Percentiles rank a stretch among this genome's conserved stretches.
Conservation (phyloP, 2,329 filamentous ascomycete genomes). For the Aspergillus intermedius region DNA sequence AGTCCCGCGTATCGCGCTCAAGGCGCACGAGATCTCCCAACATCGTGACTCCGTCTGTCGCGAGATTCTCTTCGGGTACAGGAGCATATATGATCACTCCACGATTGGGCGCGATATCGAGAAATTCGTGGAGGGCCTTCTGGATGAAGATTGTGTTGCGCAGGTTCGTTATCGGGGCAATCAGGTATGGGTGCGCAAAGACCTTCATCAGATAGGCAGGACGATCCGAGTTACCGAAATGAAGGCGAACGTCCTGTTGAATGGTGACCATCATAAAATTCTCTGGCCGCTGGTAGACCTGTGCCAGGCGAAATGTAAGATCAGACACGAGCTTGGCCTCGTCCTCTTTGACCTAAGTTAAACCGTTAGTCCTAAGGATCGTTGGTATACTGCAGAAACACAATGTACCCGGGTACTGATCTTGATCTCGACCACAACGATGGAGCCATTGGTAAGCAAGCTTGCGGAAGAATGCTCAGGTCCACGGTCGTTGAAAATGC, state of each 20-base stretch:
- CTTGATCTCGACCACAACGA: slow-evolving; percentile 58
- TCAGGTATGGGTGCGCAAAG: slow-evolving; percentile 59
- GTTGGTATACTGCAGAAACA: neutral
- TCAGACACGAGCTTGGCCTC: slow-evolving; percentile 68
- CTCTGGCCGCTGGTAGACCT: slow-evolving; percentile 67
- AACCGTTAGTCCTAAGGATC: neutral
- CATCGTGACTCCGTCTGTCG: slow-evolving; percentile 63
- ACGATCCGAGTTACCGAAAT: slow-evolving; percentile 68
- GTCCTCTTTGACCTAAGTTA: slow-evolving; percentile 57
- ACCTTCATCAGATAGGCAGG: slow-evolving; percentile 74
- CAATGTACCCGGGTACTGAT: slow-evolving; percentile 57
- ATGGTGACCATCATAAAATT: slow-evolving; percentile 68
- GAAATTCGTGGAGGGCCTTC: slow-evolving; percentile 62
- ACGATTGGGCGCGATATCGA: slow-evolving; percentile 59
- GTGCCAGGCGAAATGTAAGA: slow-evolving; percentile 65
- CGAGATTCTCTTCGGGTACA: slow-evolving; percentile 64
- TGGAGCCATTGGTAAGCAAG: slow-evolving; percentile 48
- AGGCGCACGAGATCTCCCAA: slow-evolving; percentile 60
- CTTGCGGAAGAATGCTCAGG: slow-evolving; percentile 36
- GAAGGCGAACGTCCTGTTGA: slow-evolving; percentile 67
- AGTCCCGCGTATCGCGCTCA: slow-evolving; percentile 40
- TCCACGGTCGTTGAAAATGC: slow-evolving; percentile 33
- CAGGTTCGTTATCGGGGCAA: slow-evolving; percentile 70
- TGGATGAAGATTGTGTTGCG: slow-evolving; percentile 74
- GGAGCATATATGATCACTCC: slow-evolving; percentile 68